Base-by-base conservation (phyloP, 2,329 filamentous ascomycete genomes). In the Amauroascus niger region DNA sequence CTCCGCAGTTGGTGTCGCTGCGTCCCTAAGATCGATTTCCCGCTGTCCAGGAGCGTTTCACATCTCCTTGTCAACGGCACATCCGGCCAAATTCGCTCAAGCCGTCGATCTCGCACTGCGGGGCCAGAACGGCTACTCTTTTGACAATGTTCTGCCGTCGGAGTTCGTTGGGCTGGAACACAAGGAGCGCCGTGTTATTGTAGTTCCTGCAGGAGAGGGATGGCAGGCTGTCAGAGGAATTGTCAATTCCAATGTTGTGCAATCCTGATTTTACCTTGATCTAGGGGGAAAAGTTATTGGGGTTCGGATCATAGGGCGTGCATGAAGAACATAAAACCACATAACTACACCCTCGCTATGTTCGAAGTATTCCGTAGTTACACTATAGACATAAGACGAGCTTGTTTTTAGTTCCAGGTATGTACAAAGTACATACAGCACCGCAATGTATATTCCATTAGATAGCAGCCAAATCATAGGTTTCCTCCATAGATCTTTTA, bases 81-180 rank as follows among this genome's bases (percentile, higher is more conserved):
- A 98, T 70, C 91, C 93, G 0, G 93, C 91, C 57, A 98, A 98
- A 71, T 98, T 98, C 65, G 83, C 86, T 0, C 81, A 81, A 30
- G 90, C 90, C 0, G 91, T 98, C 1, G 85, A 90, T 61, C 68
- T 86, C 46, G 89, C 91, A 0, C 75, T 97, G 56, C 79, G 82
- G 59, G 79, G 79, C 7, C 77, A 87, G 65, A 68, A 78, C n/a
- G 82, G 78, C 1, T 96, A 94, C 63, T 78, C 81, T 61, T 95
- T 95, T 66, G 76, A 80, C 39, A 80, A 84, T 58, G 86, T 97
- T 1, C 76, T 94, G 52, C 91, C 91, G 0, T 69, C 79, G 54
- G 87, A 96, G 71, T 93, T 96, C 65, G 73, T 85, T 32, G 91
- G 87, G 0, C 73, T 97, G 0, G 83, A 89, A 65, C 72, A 83